Percentiles rank a stretch among this genome's conserved stretches.
Evolutionary conservation across 2,329 filamentous ascomycete species (phyloP).

Genomic region (Penicillium digitatum): DNA sequence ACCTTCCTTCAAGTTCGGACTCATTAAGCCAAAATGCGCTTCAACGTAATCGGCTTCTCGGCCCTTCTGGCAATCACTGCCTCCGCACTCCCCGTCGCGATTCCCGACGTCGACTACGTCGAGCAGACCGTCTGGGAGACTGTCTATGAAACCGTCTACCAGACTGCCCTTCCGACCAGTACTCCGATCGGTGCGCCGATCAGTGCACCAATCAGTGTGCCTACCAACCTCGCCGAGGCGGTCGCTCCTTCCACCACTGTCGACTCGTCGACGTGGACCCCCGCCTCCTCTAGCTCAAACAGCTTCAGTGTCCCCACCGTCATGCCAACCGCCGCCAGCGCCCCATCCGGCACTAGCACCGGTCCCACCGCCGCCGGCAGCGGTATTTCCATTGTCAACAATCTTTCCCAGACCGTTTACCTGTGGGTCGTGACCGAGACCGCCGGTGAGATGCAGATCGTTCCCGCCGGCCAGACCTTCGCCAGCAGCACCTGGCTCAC

Average conservation of each 20-base stretch:
- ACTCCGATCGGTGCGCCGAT: too few relatives aligned
- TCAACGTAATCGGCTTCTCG: slow-evolving; percentile 10
- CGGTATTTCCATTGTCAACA: slow-evolving; percentile 28
- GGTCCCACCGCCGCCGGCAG: slow-evolving; percentile 12
- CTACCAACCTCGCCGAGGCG: neutral
- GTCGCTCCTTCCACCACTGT: neutral
- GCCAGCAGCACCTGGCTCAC: slow-evolving; percentile 24
- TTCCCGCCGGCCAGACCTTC: slow-evolving; percentile 19
- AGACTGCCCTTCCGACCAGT: neutral
- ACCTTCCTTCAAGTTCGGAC: neutral
- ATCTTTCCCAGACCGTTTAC: slow-evolving; percentile 24
- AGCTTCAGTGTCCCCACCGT: neutral
- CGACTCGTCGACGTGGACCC: neutral
- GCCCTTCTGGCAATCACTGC: slow-evolving; percentile 10
- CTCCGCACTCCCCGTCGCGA: slow-evolving; percentile 9
- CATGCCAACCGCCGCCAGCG: slow-evolving; percentile 8
- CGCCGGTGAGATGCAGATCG: slow-evolving; percentile 19
- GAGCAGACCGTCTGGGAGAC: slow-evolving; percentile 6
- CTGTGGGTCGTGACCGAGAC: slow-evolving; percentile 27
- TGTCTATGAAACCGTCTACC: slow-evolving; percentile 6
- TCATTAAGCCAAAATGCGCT: slow-evolving; percentile 9
- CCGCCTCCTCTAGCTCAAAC: neutral
- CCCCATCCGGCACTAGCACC: neutral
- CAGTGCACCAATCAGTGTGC: too few relatives aligned
- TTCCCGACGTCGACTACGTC: neutral